These are phyloP conservation scores for Brassica hybrid DNA, from an alignment of 441 rosid species.

Conservation along the genomic window DNA sequence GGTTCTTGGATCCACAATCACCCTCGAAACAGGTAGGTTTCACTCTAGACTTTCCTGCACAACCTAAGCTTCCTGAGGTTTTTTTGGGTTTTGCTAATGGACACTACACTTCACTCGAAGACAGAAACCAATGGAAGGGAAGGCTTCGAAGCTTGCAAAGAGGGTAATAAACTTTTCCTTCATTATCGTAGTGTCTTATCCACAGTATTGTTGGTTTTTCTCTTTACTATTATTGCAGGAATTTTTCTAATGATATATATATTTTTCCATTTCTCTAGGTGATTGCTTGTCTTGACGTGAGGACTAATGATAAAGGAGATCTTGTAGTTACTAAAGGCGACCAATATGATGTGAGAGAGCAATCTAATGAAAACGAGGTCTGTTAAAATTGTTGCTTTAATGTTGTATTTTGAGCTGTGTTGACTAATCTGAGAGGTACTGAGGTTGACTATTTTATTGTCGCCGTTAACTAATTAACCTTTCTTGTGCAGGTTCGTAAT, in stretches of 20 bases:
- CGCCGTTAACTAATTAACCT: background rate
- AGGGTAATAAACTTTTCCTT: slow-evolving; percentile 64
- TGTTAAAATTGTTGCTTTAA: slow-evolving; percentile 25
- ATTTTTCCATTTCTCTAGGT: slow-evolving; percentile 57
- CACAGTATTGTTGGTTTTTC: background rate
- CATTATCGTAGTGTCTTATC: too few species aligned
- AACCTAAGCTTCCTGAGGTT: slow-evolving; percentile 28
- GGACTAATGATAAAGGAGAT: slow-evolving; percentile 92
- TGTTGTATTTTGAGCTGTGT: slow-evolving; percentile 6
- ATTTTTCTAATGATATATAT: background rate
- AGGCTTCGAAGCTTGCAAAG: slow-evolving; percentile 89
- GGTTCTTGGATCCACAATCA: slow-evolving; percentile 74
- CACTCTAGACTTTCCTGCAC: slow-evolving; percentile 21
- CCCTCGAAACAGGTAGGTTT: slow-evolving; percentile 59
- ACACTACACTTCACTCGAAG: slow-evolving; percentile 58
- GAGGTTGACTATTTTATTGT: background rate
- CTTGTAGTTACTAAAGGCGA: slow-evolving; percentile 99
- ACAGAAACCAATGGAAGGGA: slow-evolving; percentile 79
- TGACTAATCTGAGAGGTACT: slow-evolving; percentile 5
- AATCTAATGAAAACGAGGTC: slow-evolving; percentile 88
- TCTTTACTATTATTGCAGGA: background rate
- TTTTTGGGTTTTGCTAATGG: slow-evolving; percentile 48
- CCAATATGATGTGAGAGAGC: slow-evolving; percentile 91
- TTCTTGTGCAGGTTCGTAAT: slow-evolving; percentile 78
- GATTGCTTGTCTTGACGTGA: slow-evolving; percentile 99